Percentiles rank a stretch among this genome's conserved stretches.
phyloP scores from a whole-genome alignment of 2,329 filamentous ascomycete species.

The Aspergillus novofumigatus region DNA sequence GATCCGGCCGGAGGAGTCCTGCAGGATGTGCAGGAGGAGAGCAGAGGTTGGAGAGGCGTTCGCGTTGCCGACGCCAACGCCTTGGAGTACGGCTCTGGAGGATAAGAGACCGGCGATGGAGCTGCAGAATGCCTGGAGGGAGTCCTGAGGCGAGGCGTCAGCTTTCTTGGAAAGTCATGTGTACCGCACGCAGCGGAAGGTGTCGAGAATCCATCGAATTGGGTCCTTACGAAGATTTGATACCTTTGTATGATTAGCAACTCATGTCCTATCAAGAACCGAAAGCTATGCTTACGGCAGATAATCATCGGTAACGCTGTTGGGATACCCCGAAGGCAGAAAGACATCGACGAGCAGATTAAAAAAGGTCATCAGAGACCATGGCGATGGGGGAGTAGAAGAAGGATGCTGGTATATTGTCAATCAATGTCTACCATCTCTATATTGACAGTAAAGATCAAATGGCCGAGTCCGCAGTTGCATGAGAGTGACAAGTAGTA shows the following conservation, averaged over 20 bases:
- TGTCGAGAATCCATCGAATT: neutral
- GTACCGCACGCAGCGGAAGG: neutral
- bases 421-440: neutral
- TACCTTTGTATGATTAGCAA: constrained; percentile 46
- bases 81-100: constrained; percentile 76
- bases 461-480: neutral
- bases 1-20: constrained; percentile 74
- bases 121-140: constrained; percentile 40
- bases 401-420: constrained; percentile 11
- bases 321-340: constrained; percentile 80
- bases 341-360: constrained; percentile 64
- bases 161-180: neutral
- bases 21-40: constrained; percentile 75
- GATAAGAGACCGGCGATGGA: constrained; percentile 58
- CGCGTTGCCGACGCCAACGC: constrained; percentile 79
- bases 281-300: constrained; percentile 51
- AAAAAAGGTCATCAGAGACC: constrained; percentile 24
- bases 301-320: constrained; percentile 83
- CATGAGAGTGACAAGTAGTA: neutral
- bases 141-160: constrained; percentile 27
- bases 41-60: constrained; percentile 74
- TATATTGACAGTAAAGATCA: neutral
- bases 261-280: neutral
- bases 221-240: constrained; percentile 59
- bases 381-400: constrained; percentile 14